These are phyloP conservation scores for Neofusicoccum umdonicola DNA, from an alignment of 2,329 filamentous ascomycete genomes.

Conservation along the genomic window DNA sequence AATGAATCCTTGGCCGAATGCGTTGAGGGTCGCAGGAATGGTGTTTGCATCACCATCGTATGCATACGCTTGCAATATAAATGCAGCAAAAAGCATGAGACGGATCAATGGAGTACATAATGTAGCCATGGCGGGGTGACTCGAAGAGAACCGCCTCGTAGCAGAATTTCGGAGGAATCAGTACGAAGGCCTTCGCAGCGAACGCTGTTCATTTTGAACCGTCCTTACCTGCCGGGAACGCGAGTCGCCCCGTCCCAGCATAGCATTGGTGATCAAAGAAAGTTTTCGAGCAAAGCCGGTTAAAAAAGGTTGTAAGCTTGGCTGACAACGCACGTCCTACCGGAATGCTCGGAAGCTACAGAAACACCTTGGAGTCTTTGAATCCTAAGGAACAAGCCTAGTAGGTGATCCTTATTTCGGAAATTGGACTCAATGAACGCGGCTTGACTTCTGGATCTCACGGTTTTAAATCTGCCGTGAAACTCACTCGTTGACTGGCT, in stretches of 20 bases:
- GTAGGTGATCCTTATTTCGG: not conserved
- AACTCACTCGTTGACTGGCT: not conserved
- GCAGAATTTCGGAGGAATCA: not conserved
- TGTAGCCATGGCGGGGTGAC: not conserved
- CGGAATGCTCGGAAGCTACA: not conserved
- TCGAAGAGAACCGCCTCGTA: not conserved
- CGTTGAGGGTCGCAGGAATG: not conserved
- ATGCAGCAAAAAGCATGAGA: not conserved
- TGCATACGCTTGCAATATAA: not conserved
- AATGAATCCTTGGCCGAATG: not conserved
- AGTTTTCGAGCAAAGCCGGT: not conserved
- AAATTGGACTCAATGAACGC: not conserved
- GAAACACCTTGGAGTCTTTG: not conserved
- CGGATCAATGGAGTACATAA: not conserved
- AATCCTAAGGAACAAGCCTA: not conserved
- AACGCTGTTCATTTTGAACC: not conserved
- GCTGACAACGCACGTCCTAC: not conserved
- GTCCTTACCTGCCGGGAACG: too few species aligned
- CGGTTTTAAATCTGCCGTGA: not conserved
- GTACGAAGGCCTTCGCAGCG: not conserved
- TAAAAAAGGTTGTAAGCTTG: not conserved
- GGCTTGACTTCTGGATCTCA: not conserved
- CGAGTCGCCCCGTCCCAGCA: not conserved
- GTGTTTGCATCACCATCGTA: not conserved
- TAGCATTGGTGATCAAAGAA: not conserved